These are phyloP conservation scores for Aspergillus indologenus DNA, from an alignment of 495 filamentous ascomycete genomes.

Conservation along the genomic window DNA sequence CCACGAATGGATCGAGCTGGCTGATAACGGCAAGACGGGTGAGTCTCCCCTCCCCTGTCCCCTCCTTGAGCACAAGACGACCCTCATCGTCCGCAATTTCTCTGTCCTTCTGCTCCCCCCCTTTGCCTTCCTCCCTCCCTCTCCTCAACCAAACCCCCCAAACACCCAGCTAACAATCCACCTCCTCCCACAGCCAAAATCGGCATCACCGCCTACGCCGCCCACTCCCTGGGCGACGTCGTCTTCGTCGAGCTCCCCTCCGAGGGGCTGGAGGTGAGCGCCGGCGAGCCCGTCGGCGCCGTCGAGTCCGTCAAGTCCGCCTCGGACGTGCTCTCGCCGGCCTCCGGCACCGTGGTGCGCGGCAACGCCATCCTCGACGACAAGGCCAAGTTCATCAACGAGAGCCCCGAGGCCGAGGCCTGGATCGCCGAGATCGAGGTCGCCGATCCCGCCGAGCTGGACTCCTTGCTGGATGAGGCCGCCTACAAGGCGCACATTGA, in stretches of 20 bases:
- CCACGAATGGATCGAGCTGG: slow-evolving; percentile 95
- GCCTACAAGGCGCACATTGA: slow-evolving; percentile 72
- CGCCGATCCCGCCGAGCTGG: slow-evolving; percentile 63
- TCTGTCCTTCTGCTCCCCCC: background rate
- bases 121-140: background rate
- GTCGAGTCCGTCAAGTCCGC: slow-evolving; percentile 98
- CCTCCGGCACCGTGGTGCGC: slow-evolving; percentile 69
- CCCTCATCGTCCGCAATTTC: background rate
- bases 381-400: slow-evolving; percentile 81
- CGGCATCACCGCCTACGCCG: slow-evolving; percentile 89
- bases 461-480: slow-evolving; percentile 66
- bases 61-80: background rate
- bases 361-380: slow-evolving; percentile 73
- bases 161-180: too few relatives aligned
- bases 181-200: slow-evolving; percentile 66
- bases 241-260: slow-evolving; percentile 93
- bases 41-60: slow-evolving; percentile 13
- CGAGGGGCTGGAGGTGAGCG: slow-evolving; percentile 55
- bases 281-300: slow-evolving; percentile 81
- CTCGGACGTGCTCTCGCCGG: slow-evolving; percentile 88
- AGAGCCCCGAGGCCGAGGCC: slow-evolving; percentile 77
- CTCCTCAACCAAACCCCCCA: background rate
- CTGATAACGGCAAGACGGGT: slow-evolving; percentile 61
- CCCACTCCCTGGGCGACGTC: slow-evolving; percentile 87
- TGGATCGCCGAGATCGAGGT: slow-evolving; percentile 92